A percentile compares a stretch with the other conserved stretches of the same genome.
These are phyloP conservation scores for Chaetomiaceae sp. DNA, from an alignment of 2,329 filamentous ascomycete species.

Conservation along the genomic window DNA sequence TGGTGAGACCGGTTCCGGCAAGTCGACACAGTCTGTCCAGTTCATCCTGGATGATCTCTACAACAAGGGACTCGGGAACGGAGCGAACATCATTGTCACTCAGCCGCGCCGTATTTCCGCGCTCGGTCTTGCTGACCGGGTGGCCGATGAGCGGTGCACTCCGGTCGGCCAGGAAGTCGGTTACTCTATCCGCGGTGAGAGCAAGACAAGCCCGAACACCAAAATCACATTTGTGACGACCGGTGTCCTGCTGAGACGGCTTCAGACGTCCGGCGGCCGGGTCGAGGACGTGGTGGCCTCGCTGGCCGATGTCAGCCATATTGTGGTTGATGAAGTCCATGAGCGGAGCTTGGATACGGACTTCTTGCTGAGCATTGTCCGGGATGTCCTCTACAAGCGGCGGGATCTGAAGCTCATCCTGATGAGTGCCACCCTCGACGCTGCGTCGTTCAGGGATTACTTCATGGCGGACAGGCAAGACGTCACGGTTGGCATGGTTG, in stretches of 20 bases:
- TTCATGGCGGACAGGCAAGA: constrained; percentile 61
- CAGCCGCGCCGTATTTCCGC: constrained; percentile 94
- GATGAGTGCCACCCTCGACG: constrained; percentile 95
- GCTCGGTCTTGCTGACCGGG: constrained; percentile 86
- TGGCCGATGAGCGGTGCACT: constrained; percentile 84
- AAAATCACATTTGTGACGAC: constrained; percentile 96
- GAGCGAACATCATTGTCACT: constrained; percentile 89
- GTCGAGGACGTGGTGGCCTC: constrained; percentile 76
- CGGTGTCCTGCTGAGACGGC: constrained; percentile 79
- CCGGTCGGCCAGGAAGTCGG: constrained; percentile 83
- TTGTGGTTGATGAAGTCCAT: constrained; percentile 95
- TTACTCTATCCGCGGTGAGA: constrained; percentile 88
- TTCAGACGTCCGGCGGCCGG: constrained; percentile 84
- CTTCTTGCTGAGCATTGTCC: constrained; percentile 81
- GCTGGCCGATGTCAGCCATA: constrained; percentile 84
- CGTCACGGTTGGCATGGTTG: constrained; percentile 68
- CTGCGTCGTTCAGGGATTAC: constrained; percentile 77
- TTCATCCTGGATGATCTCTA: constrained; percentile 93
- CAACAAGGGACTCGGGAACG: constrained; percentile 64
- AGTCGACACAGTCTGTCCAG: constrained; percentile 94
- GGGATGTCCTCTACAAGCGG: constrained; percentile 70
- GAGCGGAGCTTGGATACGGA: constrained; percentile 93
- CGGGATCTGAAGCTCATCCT: constrained; percentile 84
- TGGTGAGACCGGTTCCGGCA: constrained; percentile 93
- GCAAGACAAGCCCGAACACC: constrained; percentile 66